A percentile compares a stretch with the other conserved stretches of the same genome.
These are phyloP conservation scores for Clonostachys rhizophaga DNA, from an alignment of 2,329 filamentous ascomycete species.

Conservation along the genomic window DNA sequence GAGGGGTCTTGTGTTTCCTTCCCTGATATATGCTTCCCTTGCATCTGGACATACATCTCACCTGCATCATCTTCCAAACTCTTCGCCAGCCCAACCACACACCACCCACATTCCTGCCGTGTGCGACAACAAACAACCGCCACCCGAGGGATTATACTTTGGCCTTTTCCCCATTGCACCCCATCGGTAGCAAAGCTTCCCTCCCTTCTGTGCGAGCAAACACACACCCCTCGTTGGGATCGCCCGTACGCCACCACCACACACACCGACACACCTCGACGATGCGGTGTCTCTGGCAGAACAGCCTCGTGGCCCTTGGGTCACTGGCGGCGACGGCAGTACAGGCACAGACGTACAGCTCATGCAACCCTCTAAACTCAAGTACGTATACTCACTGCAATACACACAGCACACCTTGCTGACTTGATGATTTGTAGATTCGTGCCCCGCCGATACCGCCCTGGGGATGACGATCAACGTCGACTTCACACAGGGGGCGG, in stretches of 20 bases:
- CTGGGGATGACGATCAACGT: conserved; percentile 78
- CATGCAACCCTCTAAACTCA: conserved; percentile 28
- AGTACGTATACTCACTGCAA: conserved; percentile 14
- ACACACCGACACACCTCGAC: not conserved
- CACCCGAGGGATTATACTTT: no score
- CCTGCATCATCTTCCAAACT: no score
- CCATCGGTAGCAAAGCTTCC: not conserved
- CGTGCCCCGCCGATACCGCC: conserved; percentile 72
- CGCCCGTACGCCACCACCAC: not conserved
- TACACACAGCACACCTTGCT: not conserved
- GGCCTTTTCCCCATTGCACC: not conserved
- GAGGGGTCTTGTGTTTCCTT: no score
- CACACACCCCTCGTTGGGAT: not conserved
- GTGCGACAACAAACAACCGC: no score
- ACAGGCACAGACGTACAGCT: conserved; percentile 32
- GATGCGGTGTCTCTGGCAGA: conserved; percentile 1
- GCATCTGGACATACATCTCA: no score
- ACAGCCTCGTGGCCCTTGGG: conserved; percentile 4
- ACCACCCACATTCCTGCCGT: no score
- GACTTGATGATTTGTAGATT: not conserved
- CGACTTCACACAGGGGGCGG: conserved; percentile 75
- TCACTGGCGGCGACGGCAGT: conserved; percentile 12
- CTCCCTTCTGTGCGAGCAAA: not conserved
- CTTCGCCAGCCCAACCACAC: no score
- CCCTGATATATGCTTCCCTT: no score